Conservation (phyloP, 257 asterid species). For the Solanum bulbocastanum region DNA sequence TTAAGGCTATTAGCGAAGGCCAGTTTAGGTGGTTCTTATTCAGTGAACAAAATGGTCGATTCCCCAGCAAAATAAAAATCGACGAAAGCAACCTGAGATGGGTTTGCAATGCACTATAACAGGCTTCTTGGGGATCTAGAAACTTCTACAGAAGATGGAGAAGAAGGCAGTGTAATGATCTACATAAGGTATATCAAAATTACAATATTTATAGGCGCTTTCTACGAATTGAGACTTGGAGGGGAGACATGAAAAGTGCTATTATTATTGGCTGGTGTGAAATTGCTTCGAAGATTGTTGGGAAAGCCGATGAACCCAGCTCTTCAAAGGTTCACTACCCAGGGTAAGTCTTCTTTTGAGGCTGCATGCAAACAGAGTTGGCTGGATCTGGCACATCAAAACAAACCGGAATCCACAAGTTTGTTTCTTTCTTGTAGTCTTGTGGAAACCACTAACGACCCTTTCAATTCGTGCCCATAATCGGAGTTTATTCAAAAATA, state of each 20-base stretch:
- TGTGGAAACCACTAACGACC: too few species aligned
- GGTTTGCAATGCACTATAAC: background rate
- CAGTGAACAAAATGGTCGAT: background rate
- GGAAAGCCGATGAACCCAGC: background rate
- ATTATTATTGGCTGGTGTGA: background rate
- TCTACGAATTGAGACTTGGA: background rate
- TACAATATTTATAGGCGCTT: background rate
- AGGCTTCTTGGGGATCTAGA: background rate
- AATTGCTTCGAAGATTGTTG: background rate
- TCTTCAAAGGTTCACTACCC: background rate
- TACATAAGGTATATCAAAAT: background rate
- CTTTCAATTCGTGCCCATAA: too few species aligned
- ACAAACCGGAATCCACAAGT: background rate
- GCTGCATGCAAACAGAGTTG: background rate
- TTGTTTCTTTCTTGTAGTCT: too few species aligned
- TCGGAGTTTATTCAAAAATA: too few species aligned
- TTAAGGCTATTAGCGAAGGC: background rate
- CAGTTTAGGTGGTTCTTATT: background rate
- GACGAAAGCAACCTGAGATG: background rate
- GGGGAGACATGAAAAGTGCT: background rate
- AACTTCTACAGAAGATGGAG: background rate
- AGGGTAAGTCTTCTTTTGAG: background rate
- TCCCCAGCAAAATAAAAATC: background rate
- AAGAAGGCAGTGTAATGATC: background rate
- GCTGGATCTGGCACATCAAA: background rate